Evolutionary conservation across 192 early-diverging fungal genomes (phyloP).

Genomic region (Coemansia guatemalensis): DNA sequence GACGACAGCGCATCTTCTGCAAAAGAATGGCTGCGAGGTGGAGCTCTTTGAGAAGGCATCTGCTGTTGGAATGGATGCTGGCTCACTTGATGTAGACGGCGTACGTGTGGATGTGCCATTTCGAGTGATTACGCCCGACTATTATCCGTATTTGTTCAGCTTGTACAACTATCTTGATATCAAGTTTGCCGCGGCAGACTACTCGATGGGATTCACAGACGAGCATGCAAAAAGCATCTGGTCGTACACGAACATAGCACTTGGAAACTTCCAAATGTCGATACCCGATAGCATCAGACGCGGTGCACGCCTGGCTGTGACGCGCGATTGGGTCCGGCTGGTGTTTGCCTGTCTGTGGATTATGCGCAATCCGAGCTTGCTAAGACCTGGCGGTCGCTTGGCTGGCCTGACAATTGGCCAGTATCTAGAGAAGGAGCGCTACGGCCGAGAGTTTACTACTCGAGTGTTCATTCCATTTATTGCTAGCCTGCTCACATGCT

Average conservation of each 20-base stretch:
- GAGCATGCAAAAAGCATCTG: constrained; percentile 19
- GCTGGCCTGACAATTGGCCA: constrained; percentile 20
- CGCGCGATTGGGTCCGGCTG: constrained; percentile 44
- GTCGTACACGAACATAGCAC: constrained; percentile 44
- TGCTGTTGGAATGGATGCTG: constrained; percentile 46
- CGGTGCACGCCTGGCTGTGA: constrained; percentile 14
- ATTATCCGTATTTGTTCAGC: constrained; percentile 44
- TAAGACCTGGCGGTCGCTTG: constrained; percentile 13
- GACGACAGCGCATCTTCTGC: constrained; percentile 43
- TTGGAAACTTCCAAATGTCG: constrained; percentile 30
- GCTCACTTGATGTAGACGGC: constrained; percentile 39
- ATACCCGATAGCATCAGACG: constrained; percentile 18
- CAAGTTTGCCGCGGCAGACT: constrained; percentile 36
- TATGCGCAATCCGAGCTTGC: constrained; percentile 12
- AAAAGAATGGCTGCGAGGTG: constrained; percentile 25
- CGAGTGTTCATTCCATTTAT: constrained; percentile 45
- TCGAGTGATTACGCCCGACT: constrained; percentile 51
- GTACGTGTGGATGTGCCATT: constrained; percentile 51
- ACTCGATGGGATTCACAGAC: constrained; percentile 39
- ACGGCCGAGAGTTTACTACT: constrained; percentile 14
- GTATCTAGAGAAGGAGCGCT: constrained; percentile 27
- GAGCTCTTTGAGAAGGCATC: constrained; percentile 38
- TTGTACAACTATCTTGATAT: constrained; percentile 45
- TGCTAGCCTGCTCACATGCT: constrained; percentile 46
- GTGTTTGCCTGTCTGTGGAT: constrained; percentile 14